These are phyloP conservation scores for Amphibolis antarctica DNA, from an alignment of 106 monocot species.

Conservation along the genomic window DNA sequence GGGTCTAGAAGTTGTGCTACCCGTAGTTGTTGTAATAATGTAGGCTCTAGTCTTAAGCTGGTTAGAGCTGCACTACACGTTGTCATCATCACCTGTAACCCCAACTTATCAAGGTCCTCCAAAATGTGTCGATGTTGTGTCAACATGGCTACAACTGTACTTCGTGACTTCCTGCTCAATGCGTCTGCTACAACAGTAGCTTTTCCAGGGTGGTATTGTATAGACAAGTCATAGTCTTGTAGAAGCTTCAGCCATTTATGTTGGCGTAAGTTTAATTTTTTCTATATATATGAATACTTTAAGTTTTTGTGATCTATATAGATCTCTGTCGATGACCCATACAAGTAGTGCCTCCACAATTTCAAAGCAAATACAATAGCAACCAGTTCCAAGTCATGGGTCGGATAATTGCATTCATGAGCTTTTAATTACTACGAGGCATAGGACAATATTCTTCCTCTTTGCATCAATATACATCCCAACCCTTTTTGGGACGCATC, in stretches of 20 bases:
- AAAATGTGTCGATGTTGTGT: neutral
- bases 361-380: no score
- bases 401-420: no score
- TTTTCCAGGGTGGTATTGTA: neutral
- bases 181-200: neutral
- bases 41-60: no score
- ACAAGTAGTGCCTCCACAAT: conserved; percentile 1
- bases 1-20: no score
- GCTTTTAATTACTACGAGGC: no score
- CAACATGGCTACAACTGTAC: neutral
- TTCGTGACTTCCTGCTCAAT: neutral
- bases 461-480: no score
- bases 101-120: neutral
- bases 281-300: neutral
- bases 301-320: conserved; percentile 1
- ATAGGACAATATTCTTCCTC: no score
- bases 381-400: no score
- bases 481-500: no score
- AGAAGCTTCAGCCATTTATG: neutral
- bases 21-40: no score
- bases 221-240: neutral
- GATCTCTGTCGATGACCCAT: neutral
- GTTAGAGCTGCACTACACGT: no score
- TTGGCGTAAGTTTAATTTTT: neutral
- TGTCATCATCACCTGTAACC: neutral